phyloP scores from a whole-genome alignment of 306 rosid genomes.

The Senna siamea region DNA sequence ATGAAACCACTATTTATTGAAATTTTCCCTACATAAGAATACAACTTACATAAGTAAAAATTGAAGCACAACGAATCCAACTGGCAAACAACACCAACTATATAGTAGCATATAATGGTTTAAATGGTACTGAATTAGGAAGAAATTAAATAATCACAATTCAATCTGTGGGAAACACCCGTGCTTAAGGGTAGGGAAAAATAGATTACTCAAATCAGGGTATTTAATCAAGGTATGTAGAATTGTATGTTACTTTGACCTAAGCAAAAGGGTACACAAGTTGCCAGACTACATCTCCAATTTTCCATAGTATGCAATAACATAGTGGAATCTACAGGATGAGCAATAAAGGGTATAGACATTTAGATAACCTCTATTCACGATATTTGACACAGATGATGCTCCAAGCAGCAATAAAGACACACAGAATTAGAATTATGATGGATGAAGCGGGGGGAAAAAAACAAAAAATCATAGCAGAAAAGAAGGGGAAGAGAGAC shows the following conservation, averaged over 20 bases:
- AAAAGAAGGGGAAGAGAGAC: not conserved
- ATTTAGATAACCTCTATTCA: not conserved
- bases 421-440: not conserved
- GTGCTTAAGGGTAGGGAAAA: too few relatives aligned
- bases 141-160: not conserved
- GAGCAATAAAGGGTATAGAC: not conserved
- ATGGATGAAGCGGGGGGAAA: not conserved
- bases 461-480: not conserved
- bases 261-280: not conserved
- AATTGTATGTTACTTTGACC: not conserved
- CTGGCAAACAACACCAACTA: slow-evolving; percentile 3
- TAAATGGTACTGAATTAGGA: not conserved
- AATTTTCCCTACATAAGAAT: slow-evolving; percentile 38
- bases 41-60: not conserved
- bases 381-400: not conserved
- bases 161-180: not conserved
- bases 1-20: slow-evolving; percentile 1
- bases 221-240: not conserved
- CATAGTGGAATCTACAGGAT: not conserved
- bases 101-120: not conserved
- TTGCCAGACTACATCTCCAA: not conserved
- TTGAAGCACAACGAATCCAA: slow-evolving; percentile 17
- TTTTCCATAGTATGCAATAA: not conserved
- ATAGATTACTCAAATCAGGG: too few relatives aligned
- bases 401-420: not conserved